Percentiles rank a stretch among this genome's conserved stretches.
Conservation (phyloP, 768 basidiomycete genomes). For the Mycena crocata region DNA sequence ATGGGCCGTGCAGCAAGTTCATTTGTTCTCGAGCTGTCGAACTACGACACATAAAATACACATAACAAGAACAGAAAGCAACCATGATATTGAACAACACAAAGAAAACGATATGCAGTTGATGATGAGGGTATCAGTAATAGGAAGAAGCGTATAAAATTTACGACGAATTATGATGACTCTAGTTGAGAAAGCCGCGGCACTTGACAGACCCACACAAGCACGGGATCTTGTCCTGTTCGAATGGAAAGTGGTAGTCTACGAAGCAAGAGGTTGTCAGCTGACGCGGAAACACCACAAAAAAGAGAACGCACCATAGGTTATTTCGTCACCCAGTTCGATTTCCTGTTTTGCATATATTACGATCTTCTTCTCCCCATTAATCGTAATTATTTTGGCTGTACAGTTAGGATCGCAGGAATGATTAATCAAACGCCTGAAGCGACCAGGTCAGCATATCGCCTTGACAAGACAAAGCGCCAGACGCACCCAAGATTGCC, state of each 20-base stretch:
- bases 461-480: slow-evolving; percentile 25
- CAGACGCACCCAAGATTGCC: slow-evolving; percentile 93
- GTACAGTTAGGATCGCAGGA: slow-evolving; percentile 96
- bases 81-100: slow-evolving; percentile 30
- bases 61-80: not conserved
- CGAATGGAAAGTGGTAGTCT: slow-evolving; percentile 99
- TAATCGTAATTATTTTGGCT: slow-evolving; percentile 92
- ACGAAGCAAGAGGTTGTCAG: slow-evolving; percentile 11
- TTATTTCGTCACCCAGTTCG: slow-evolving; percentile 97
- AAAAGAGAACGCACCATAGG: slow-evolving; percentile 74
- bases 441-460: slow-evolving; percentile 23
- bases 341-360: slow-evolving; percentile 98
- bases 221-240: slow-evolving; percentile 97
- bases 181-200: slow-evolving; percentile 96
- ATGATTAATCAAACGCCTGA: slow-evolving; percentile 96
- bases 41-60: too few species aligned
- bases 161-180: slow-evolving; percentile 44
- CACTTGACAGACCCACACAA: slow-evolving; percentile 91
- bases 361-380: slow-evolving; percentile 96
- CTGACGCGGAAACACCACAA: not conserved
- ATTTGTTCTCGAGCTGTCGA: too few species aligned
- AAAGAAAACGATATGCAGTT: slow-evolving; percentile 29
- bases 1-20: too few species aligned
- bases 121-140: slow-evolving; percentile 29
- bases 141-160: slow-evolving; percentile 31